Base-by-base conservation (phyloP, 2,329 filamentous ascomycete species). In the Alternaria conjuncta region DNA sequence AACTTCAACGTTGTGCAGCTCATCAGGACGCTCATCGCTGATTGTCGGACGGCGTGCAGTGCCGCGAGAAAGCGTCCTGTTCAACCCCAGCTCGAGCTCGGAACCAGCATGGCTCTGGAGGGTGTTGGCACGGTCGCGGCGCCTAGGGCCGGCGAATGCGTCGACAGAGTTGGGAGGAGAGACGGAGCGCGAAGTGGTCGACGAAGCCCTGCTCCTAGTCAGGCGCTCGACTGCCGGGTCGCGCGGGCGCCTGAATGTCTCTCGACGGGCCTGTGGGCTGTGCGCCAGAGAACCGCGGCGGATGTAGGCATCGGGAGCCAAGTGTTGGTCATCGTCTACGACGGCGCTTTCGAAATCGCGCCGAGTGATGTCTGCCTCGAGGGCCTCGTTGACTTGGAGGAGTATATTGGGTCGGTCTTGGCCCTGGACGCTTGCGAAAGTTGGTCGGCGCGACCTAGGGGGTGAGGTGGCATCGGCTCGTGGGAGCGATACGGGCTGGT, bases 91-190 rank as follows among this genome's bases (percentile, higher is more conserved):
- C 23, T 88, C 84, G 13, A 87, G 72, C 32, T 87, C 84, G 3
- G 87, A 86, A 32, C 73, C 72, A 0, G 75, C 65, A 30, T 85
- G 71, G 77, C 88, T 90, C 63, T 89, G 93, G 65, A 88, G 78
- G 4, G 89, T 91, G 54, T 88, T 86, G 51, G 88, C 86, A 46
- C 94, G 91, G 76, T 95, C 92, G 63, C 94, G 90, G 63, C 93
- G 92, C 55, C 93, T 91, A 59, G 93, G 92, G 74, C 96, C 92
- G 18, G 96, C 96, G 80, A 99, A 99, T 5, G 96, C 96, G 79
- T 98, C 97, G 55, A 99, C 94, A 0, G 96, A 99, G 80, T 97
- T 99, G 8, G 96, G 96, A 11, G 95, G 95, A 6, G 96, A 98
- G 3, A 88, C 84, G 1, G 92, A 93, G 59, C 93, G 87, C 51